Evolutionary conservation across 2,329 filamentous ascomycete genomes (phyloP), one percentile per base, ranked within the genome.

Genomic region (Aspergillus amoenus): DNA sequence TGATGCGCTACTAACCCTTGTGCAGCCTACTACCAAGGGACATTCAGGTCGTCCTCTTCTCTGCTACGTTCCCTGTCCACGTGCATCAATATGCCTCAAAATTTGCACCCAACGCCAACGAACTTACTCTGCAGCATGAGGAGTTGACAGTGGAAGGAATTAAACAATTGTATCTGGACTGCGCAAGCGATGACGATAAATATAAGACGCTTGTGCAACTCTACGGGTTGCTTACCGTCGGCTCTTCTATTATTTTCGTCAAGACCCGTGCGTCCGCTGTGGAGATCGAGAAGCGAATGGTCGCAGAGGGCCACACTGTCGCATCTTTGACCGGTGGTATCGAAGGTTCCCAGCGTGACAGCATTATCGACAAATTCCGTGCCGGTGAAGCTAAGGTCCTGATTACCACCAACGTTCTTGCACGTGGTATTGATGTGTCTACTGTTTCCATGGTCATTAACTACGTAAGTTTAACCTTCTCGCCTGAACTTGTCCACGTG

Each of bases 361-460:
- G 82, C 1, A 84, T 97, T 60, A 88, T 99, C 60, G 86, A 93
- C 69, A 84, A 89, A 56, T 99, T 99, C 84, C 88, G 94, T 57
- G 84, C 79, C 44, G 93, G 93, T 40, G 84, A 88, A 58, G 91
- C 91, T 69, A 99, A 99, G 79, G 94, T 99, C 8, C 87, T 99
- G 61, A 97, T 99, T 70, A 95, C 94, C 1, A 99, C 94, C 66
- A 99, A 99, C 70, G 93, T 99, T 39, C 84, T 99, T 57, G 90
- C 94, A 8, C 92, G 94, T 70, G 94, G 94, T 72, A 97, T 99
- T 68, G 94, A 99, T 70, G 79, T 97, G 72, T 76, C 95, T 78
- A 88, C 87, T 27, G 94, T 99, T 13, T 96, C 92, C 9, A 94
- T 99, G 88, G 94, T 99, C 53, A 92, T 99, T 81, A 99, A 99